phyloP scores from a whole-genome alignment of 768 basidiomycete species.

The Podaxis sp. region DNA sequence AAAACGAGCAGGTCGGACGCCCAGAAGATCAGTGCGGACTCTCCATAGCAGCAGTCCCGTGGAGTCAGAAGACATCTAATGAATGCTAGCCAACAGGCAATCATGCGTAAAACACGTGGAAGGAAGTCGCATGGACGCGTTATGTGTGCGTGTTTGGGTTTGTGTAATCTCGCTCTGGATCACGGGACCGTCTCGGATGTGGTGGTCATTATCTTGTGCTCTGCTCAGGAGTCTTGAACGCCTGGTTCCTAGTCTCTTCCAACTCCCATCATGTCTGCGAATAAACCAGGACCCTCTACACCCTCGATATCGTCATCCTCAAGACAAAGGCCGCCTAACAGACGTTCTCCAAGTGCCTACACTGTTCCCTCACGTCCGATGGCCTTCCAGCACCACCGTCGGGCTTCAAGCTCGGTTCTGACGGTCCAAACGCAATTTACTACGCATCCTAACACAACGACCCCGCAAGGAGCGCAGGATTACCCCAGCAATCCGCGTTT shows the following conservation, averaged over 20 bases:
- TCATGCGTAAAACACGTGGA: neutral
- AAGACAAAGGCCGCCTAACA: neutral
- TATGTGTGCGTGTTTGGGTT: slow-evolving; percentile 12
- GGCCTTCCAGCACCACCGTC: slow-evolving; percentile 6
- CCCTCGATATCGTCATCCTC: neutral
- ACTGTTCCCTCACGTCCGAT: slow-evolving; percentile 1
- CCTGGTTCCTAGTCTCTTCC: neutral
- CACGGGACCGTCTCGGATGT: slow-evolving; percentile 8
- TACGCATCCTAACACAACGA: neutral
- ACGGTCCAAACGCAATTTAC: slow-evolving; percentile 13
- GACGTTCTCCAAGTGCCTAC: neutral
- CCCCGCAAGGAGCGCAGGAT: neutral
- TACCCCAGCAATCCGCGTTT: slow-evolving; percentile 28
- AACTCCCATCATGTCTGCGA: neutral
- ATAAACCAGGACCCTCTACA: neutral
- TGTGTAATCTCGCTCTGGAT: neutral
- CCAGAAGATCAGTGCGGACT: neutral
- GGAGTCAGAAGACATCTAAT: neutral
- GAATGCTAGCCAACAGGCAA: neutral
- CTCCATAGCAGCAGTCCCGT: neutral
- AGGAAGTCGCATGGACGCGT: neutral
- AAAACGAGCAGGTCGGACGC: neutral
- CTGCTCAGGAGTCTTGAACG: slow-evolving; percentile 11
- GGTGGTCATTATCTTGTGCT: slow-evolving; percentile 9
- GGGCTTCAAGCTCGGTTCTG: slow-evolving; percentile 6